These are phyloP conservation scores for Starmerella etchellsii DNA, from an alignment of 805 yeast species.

Conservation along the genomic window DNA sequence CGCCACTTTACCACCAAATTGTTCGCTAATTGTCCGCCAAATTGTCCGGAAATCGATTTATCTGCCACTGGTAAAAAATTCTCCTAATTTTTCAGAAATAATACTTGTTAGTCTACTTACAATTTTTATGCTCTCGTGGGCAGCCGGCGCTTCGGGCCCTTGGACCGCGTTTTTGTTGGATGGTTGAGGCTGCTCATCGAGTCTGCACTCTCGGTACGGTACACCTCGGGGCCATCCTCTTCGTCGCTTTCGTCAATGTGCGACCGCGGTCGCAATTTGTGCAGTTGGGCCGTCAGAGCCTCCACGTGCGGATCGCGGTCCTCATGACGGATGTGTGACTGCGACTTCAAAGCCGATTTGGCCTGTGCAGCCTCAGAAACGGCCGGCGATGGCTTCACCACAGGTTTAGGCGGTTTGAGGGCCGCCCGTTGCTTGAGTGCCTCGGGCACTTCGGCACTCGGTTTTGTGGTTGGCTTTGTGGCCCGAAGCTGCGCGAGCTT, in stretches of 20 bases:
- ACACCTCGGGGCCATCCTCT: conserved; percentile 6
- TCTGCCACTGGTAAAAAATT: too few species aligned
- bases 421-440: conserved; percentile 11
- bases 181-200: conserved; percentile 14
- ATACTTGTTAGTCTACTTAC: too few species aligned
- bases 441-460: conserved; percentile 13
- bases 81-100: too few species aligned
- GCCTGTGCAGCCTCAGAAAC: conserved; percentile 5
- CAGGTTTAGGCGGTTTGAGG: conserved; percentile 12
- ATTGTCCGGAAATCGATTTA: too few species aligned
- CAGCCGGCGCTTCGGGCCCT: conserved; percentile 18
- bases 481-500: conserved; percentile 17
- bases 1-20: too few species aligned
- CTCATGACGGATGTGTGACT: conserved; percentile 4
- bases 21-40: too few species aligned
- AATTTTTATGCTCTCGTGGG: too few species aligned
- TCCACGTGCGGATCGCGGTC: conserved; percentile 10
- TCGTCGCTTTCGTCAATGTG: conserved; percentile 2
- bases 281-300: conserved; percentile 16
- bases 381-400: neutral
- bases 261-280: conserved; percentile 14
- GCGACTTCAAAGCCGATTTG: conserved; percentile 5
- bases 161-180: conserved; percentile 15
- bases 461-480: conserved; percentile 14
- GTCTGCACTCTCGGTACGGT: conserved; percentile 4